These are phyloP conservation scores for Nothophoma quercina DNA, from an alignment of 2,329 filamentous ascomycete genomes.

Conservation along the genomic window DNA sequence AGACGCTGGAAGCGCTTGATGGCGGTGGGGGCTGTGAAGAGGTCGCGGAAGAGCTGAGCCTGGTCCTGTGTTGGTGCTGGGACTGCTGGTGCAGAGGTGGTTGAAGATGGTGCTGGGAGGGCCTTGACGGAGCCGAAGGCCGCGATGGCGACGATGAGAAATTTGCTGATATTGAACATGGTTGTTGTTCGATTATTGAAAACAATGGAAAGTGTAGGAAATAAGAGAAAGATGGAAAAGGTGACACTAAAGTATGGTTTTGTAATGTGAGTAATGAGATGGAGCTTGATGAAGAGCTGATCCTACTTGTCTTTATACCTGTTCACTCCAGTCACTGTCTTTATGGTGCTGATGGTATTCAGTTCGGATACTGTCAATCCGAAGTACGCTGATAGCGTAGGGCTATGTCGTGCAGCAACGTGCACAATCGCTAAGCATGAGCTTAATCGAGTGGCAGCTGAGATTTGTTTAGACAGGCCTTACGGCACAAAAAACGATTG, in stretches of 20 bases:
- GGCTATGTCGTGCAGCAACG: slow-evolving; percentile 18
- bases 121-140: slow-evolving; percentile 42
- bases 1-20: slow-evolving; percentile 51
- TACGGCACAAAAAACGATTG: slow-evolving; percentile 25
- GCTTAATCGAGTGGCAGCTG: slow-evolving; percentile 22
- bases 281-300: slow-evolving; percentile 1
- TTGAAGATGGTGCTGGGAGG: slow-evolving; percentile 29
- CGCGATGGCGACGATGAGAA: slow-evolving; percentile 44
- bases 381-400: slow-evolving; percentile 7
- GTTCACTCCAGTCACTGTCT: not conserved
- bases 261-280: slow-evolving; percentile 39
- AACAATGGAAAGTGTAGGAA: slow-evolving; percentile 20
- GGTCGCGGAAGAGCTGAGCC: slow-evolving; percentile 37
- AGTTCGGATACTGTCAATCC: slow-evolving; percentile 9
- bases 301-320: slow-evolving; percentile 38
- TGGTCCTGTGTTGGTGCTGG: slow-evolving; percentile 29
- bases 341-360: not conserved
- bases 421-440: slow-evolving; percentile 5
- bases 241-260: slow-evolving; percentile 35
- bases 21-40: slow-evolving; percentile 44
- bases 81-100: slow-evolving; percentile 20
- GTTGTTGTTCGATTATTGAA: slow-evolving; percentile 34
- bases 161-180: slow-evolving; percentile 47
- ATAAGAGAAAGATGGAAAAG: slow-evolving; percentile 27
- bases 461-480: slow-evolving; percentile 20